Evolutionary conservation across 257 asterid genomes (phyloP), one percentile per base, ranked within the genome.

Genomic region (Fraxinus quadrangulata): DNA sequence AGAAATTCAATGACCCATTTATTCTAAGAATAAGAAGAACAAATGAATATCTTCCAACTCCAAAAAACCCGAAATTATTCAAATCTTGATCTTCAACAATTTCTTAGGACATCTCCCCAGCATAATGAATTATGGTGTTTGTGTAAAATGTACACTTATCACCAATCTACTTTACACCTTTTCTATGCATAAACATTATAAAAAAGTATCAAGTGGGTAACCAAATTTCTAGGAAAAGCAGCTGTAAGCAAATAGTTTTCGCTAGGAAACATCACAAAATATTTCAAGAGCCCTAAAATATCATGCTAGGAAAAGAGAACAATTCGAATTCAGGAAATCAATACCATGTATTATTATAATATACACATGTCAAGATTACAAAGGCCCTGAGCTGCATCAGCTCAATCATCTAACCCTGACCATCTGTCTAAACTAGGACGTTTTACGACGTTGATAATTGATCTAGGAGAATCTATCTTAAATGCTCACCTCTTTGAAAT

Each of bases 401-500:
- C 61, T 56, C 30, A 12, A 39, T 36, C 5, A 67, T 73, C 19
- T 42, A 42, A 42, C 16, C 17, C 51, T 3, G 51, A 42, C 51
- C 51, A 42, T 42, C 51, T 23, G 13, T 23, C 3, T 8, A 39
- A 39, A 39, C 45, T 39, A 39, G 13, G 45, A 39, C 13, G 45
- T 39, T 37, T 37, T 6, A 37, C 2, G 3, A 39, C 45, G 5
- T 39, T 9, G 45, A 39, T 39, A 39, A 39, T 11, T 8, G 45
- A 39, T 39, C 13, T 49, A 65, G 49, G 33, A 49, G 14, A 12
- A 24, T 28, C 5, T 47, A 45, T 56, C 71, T 75, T 70, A 70
- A 42, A 61, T 23, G 67, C 17, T 51, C 30, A 37, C 54, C 74
- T 30, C 70, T 63, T 77, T 83, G 68, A 76, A 63, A 66, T 78